Evolutionary conservation across 1,284 basidiomycete genomes (phyloP).

Genomic region (Mixia osmundae): DNA sequence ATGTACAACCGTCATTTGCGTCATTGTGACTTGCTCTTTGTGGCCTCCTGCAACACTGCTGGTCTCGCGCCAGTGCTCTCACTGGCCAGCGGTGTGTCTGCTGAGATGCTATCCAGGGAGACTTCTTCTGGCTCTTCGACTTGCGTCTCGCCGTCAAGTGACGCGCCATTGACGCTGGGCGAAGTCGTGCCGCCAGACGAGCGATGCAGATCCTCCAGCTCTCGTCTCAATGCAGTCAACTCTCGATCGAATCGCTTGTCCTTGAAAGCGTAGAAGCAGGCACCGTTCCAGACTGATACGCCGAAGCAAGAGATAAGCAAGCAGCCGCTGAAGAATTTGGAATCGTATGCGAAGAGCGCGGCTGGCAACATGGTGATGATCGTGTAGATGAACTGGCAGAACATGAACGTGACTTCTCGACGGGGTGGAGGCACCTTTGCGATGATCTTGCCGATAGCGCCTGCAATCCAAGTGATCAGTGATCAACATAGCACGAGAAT

Average conservation of each 20-base stretch:
- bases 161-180: too few relatives aligned
- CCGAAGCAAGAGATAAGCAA: constrained; percentile 13
- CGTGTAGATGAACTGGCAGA: constrained; percentile 11
- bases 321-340: constrained; percentile 14
- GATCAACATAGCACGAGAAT: constrained; percentile 1
- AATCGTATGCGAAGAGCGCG: constrained; percentile 16
- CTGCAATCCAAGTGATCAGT: not conserved
- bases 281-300: constrained; percentile 19
- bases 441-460: constrained; percentile 14
- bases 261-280: constrained; percentile 14
- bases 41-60: too few relatives aligned
- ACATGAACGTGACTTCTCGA: constrained; percentile 17
- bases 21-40: too few relatives aligned
- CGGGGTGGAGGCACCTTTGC: constrained; percentile 11
- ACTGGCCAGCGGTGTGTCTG: too few relatives aligned
- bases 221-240: constrained; percentile 2
- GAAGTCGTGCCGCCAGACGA: too few relatives aligned
- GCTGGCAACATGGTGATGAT: constrained; percentile 17
- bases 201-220: constrained; percentile 5
- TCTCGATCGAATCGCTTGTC: not conserved
- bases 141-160: too few relatives aligned
- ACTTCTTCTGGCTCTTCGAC: too few relatives aligned
- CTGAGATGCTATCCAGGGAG: too few relatives aligned
- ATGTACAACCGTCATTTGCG: too few relatives aligned
- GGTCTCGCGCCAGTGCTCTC: too few relatives aligned